These are phyloP conservation scores for Chrysopogon serrulatus DNA, from an alignment of 176 grass and related monocot species.

Conservation along the genomic window DNA sequence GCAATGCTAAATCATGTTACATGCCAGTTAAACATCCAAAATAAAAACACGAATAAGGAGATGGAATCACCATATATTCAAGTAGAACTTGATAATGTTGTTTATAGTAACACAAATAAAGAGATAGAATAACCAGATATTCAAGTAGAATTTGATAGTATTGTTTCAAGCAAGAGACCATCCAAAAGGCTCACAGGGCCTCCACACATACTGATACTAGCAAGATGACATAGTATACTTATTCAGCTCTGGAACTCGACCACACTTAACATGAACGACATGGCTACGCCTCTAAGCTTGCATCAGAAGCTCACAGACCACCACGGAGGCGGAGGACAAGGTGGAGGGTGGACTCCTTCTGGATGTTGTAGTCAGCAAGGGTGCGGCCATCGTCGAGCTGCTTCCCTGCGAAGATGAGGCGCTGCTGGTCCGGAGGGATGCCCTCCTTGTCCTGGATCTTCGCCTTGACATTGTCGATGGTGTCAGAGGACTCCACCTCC, in stretches of 20 bases:
- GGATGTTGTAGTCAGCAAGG: constrained; percentile 51
- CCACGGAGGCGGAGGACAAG: constrained; percentile 40
- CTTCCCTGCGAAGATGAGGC: constrained; percentile 39
- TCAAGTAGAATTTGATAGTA: not conserved
- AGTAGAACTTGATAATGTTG: not conserved
- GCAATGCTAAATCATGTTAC: not conserved
- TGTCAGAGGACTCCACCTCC: constrained; percentile 38
- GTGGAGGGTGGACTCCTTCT: constrained; percentile 47
- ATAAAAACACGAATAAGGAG: not conserved
- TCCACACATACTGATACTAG: not conserved
- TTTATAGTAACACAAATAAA: not conserved
- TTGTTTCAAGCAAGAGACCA: not conserved
- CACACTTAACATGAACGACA: not conserved
- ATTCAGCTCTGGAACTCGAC: not conserved
- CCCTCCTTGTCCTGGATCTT: constrained; percentile 69
- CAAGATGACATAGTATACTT: not conserved
- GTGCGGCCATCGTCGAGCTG: constrained; percentile 49
- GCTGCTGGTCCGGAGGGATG: constrained; percentile 49
- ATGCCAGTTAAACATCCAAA: not conserved
- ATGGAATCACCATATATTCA: not conserved
- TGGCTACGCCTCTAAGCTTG: not conserved
- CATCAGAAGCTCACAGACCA: not conserved
- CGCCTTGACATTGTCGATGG: constrained; percentile 55
- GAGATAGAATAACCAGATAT: not conserved
- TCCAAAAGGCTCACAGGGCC: not conserved